These are phyloP conservation scores for Zygosaccharomyces gambellarensis DNA, from an alignment of 805 yeast species.

Conservation along the genomic window DNA sequence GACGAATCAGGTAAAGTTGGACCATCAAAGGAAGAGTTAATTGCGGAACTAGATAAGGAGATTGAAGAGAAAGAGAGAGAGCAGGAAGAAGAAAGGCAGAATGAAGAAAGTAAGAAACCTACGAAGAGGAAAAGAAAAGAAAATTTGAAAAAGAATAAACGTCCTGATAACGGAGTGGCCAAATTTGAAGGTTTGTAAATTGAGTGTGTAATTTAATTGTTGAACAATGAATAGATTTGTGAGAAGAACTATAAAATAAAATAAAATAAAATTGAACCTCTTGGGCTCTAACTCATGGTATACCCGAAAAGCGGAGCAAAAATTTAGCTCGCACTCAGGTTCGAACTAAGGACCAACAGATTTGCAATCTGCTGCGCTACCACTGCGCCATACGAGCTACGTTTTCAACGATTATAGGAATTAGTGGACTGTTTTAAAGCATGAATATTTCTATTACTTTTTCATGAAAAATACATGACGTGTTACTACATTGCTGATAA, in stretches of 20 bases:
- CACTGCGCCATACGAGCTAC: slow-evolving; percentile 86
- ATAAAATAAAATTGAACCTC: too few relatives aligned
- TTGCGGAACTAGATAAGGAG: slow-evolving; percentile 32
- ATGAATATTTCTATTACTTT: too few relatives aligned
- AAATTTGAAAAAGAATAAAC: slow-evolving; percentile 26
- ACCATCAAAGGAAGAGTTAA: slow-evolving; percentile 29
- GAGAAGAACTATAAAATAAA: too few relatives aligned
- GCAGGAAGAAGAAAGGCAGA: slow-evolving; percentile 15
- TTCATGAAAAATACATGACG: too few relatives aligned
- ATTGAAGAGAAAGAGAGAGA: slow-evolving; percentile 18
- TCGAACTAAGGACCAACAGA: slow-evolving; percentile 98
- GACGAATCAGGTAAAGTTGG: slow-evolving; percentile 17
- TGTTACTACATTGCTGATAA: too few relatives aligned
- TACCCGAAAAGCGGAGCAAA: background rate
- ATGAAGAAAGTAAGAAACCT: slow-evolving; percentile 4
- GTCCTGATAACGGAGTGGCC: slow-evolving; percentile 57
- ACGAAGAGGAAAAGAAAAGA: slow-evolving; percentile 10
- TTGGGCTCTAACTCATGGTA: too few relatives aligned
- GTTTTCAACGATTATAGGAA: background rate
- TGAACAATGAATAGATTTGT: background rate
- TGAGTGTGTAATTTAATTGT: background rate
- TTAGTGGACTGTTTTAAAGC: too few relatives aligned
- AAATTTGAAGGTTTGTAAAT: slow-evolving; percentile 55
- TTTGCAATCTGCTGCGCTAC: slow-evolving; percentile 99
- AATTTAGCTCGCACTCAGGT: slow-evolving; percentile 80